A percentile compares a stretch with the other conserved stretches of the same genome.
These are phyloP conservation scores for Penicillium bialowiezense DNA, from an alignment of 495 filamentous ascomycete species.

Conservation along the genomic window DNA sequence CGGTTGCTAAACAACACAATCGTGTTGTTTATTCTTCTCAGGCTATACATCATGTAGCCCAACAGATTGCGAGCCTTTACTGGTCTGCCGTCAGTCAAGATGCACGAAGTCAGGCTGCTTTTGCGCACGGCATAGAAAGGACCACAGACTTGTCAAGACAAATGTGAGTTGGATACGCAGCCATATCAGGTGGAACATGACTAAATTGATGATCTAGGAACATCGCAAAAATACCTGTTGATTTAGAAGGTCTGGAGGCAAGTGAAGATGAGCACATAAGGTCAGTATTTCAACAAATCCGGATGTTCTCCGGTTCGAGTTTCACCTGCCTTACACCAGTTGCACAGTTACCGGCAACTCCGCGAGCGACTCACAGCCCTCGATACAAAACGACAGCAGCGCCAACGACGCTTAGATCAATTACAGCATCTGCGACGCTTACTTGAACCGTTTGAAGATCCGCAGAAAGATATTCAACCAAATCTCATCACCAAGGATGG, in stretches of 20 bases:
- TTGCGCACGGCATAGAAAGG: slow-evolving; percentile 36
- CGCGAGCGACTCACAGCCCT: slow-evolving; percentile 50
- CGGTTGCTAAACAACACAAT: slow-evolving; percentile 64
- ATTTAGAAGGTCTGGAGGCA: slow-evolving; percentile 30
- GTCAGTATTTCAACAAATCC: slow-evolving; percentile 18
- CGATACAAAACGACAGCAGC: slow-evolving; percentile 49
- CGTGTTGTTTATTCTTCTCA: slow-evolving; percentile 71
- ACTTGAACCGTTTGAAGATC: slow-evolving; percentile 57
- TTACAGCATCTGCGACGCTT: slow-evolving; percentile 54
- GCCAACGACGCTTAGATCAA: slow-evolving; percentile 53
- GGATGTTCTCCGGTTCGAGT: slow-evolving; percentile 17
- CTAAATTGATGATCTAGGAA: slow-evolving; percentile 32
- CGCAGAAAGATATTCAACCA: slow-evolving; percentile 62
- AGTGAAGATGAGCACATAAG: slow-evolving; percentile 33
- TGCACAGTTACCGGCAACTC: slow-evolving; percentile 55
- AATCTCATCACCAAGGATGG: slow-evolving; percentile 75
- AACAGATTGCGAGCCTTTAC: slow-evolving; percentile 77
- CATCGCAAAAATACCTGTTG: slow-evolving; percentile 34
- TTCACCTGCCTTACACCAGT: slow-evolving; percentile 27
- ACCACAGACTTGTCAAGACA: slow-evolving; percentile 48
- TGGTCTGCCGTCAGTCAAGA: slow-evolving; percentile 50
- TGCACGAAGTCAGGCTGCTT: slow-evolving; percentile 35
- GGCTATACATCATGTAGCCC: slow-evolving; percentile 73
- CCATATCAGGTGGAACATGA: background rate
- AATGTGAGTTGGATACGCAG: slow-evolving; percentile 23